These are phyloP conservation scores for Candida maesae DNA, from an alignment of 805 yeast genomes.

Conservation along the genomic window DNA sequence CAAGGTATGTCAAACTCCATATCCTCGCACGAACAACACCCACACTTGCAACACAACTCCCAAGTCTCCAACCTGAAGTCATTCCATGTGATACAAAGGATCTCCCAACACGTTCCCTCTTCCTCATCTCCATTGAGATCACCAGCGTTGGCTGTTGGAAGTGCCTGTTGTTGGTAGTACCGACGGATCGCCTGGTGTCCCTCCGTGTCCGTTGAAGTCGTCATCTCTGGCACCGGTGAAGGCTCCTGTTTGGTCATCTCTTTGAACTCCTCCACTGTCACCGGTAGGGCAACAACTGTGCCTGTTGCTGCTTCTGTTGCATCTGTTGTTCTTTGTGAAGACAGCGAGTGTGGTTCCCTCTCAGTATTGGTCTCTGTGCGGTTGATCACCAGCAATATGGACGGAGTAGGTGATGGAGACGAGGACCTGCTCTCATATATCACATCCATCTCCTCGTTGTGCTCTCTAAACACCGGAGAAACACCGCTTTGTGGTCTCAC, in stretches of 20 bases:
- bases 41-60: too few species aligned
- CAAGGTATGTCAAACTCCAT: too few species aligned
- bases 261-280: constrained; percentile 9
- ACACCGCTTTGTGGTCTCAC: neutral
- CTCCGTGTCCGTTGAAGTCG: neutral
- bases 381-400: constrained; percentile 2
- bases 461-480: neutral
- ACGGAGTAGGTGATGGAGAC: constrained; percentile 3
- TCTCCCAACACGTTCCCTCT: too few species aligned
- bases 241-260: constrained; percentile 11
- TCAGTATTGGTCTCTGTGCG: too few species aligned
- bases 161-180: too few species aligned
- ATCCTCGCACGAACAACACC: too few species aligned
- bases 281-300: constrained; percentile 12
- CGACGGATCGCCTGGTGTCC: neutral
- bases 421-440: too few species aligned
- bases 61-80: neutral
- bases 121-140: too few species aligned
- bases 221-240: neutral
- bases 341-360: neutral
- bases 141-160: too few species aligned
- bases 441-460: neutral
- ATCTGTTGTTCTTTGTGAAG: neutral
- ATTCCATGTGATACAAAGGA: too few species aligned
- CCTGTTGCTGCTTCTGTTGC: neutral